phyloP scores from a whole-genome alignment of 495 filamentous ascomycete genomes.

The Talaromyces stipitatus region DNA sequence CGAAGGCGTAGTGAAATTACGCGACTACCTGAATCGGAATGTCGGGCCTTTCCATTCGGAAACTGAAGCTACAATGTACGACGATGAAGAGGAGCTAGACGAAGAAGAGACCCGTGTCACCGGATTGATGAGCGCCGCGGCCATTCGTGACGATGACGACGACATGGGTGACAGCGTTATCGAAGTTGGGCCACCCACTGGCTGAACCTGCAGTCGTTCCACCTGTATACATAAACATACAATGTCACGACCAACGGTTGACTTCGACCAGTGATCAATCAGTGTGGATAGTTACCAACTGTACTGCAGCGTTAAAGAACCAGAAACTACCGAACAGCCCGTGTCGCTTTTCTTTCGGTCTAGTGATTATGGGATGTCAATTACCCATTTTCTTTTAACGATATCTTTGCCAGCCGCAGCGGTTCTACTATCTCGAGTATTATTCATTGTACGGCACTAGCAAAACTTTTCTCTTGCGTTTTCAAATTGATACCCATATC shows the following conservation, averaged over 20 bases:
- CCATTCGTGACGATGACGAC: slow-evolving; percentile 43
- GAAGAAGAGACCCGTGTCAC: slow-evolving; percentile 48
- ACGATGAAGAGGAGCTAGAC: slow-evolving; percentile 48
- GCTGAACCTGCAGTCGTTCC: slow-evolving; percentile 17
- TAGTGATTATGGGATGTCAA: not conserved
- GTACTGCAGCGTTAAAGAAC: not conserved
- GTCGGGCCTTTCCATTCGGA: slow-evolving; percentile 22
- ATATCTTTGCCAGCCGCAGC: not conserved
- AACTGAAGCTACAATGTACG: slow-evolving; percentile 46
- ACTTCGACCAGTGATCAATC: not conserved
- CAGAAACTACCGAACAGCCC: not conserved
- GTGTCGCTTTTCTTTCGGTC: not conserved
- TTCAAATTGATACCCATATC: slow-evolving; percentile 7
- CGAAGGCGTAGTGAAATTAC: slow-evolving; percentile 67
- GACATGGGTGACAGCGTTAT: slow-evolving; percentile 31
- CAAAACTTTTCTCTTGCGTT: slow-evolving; percentile 3
- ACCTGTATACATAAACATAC: not conserved
- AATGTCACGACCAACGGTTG: not conserved
- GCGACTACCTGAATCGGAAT: slow-evolving; percentile 61
- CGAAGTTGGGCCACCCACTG: slow-evolving; percentile 32
- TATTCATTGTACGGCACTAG: slow-evolving; percentile 4
- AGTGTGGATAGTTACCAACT: not conserved
- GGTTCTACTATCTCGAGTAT: slow-evolving; percentile 1
- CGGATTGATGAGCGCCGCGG: slow-evolving; percentile 47
- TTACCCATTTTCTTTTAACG: not conserved